Percentiles rank a stretch among this genome's conserved stretches.
phyloP scores from a whole-genome alignment of 2,329 filamentous ascomycete genomes.

The Diaporthe citri region DNA sequence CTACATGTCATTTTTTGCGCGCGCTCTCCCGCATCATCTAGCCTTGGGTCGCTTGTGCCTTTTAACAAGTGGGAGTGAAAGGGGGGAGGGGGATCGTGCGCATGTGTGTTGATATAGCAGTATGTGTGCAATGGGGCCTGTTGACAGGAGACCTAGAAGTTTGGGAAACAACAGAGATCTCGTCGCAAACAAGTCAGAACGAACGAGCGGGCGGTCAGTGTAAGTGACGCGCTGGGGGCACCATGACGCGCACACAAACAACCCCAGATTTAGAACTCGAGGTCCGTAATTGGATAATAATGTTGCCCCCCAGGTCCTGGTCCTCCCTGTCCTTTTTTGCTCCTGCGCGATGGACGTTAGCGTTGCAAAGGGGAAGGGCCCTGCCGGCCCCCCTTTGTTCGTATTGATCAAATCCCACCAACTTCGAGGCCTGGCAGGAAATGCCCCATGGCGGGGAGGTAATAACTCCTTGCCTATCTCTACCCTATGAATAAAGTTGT shows the following conservation, averaged over 20 bases:
- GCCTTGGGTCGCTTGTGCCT: slow-evolving; percentile 11
- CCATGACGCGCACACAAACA: not conserved
- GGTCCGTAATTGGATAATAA: slow-evolving; percentile 15
- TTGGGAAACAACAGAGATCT: slow-evolving; percentile 23
- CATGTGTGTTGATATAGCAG: slow-evolving; percentile 21
- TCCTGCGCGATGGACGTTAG: not conserved
- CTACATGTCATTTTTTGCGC: slow-evolving; percentile 23
- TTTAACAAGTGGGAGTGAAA: not conserved
- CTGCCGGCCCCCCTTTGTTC: not conserved
- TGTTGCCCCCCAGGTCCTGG: not conserved
- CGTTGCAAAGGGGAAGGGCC: not conserved
- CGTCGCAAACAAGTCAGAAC: not conserved
- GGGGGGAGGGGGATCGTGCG: not conserved
- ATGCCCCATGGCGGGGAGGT: not conserved
- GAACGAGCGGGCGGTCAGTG: slow-evolving; percentile 4
- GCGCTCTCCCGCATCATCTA: slow-evolving; percentile 1
- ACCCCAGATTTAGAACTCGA: not conserved
- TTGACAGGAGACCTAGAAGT: slow-evolving; percentile 7
- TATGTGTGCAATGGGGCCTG: not conserved
- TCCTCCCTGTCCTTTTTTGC: no score
- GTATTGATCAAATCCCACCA: not conserved
- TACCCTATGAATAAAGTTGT: slow-evolving; percentile 7
- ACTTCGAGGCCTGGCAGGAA: not conserved
- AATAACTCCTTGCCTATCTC: not conserved
- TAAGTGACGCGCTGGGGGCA: not conserved